Percentiles rank a stretch among this genome's conserved stretches.
These are phyloP conservation scores for Microdochium bolleyi DNA, from an alignment of 2,329 filamentous ascomycete genomes.

Conservation along the genomic window DNA sequence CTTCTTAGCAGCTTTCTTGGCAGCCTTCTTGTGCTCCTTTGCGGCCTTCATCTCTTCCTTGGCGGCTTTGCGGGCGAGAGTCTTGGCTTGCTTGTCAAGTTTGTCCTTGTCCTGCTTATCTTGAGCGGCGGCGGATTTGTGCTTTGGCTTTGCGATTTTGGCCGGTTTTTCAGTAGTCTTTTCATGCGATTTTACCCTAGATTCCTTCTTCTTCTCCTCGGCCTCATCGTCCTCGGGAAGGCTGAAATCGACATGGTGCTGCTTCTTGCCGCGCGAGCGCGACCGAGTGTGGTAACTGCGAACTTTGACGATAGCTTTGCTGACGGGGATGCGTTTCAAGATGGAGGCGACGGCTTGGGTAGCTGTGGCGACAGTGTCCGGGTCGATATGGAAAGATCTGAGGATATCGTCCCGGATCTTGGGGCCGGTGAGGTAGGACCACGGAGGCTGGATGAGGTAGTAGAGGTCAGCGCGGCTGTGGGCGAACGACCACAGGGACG, in stretches of 20 bases:
- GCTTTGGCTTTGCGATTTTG: background rate
- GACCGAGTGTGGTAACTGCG: background rate
- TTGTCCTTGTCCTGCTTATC: background rate
- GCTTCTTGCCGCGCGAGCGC: too few relatives aligned
- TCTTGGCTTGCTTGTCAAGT: background rate
- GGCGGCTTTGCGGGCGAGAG: background rate
- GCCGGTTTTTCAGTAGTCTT: background rate
- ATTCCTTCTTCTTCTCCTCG: too few relatives aligned
- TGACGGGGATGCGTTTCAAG: background rate
- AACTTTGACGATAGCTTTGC: background rate
- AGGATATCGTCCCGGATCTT: background rate
- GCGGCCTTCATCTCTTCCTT: slow-evolving; percentile 1
- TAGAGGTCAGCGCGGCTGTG: background rate
- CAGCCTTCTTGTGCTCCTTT: background rate
- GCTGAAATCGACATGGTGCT: too few relatives aligned
- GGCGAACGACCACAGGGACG: background rate
- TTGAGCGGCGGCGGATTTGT: background rate
- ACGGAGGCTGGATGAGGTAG: background rate
- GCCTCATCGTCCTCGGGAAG: too few relatives aligned
- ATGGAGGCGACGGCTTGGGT: background rate
- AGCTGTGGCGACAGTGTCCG: background rate
- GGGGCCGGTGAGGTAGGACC: background rate
- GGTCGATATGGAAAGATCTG: background rate
- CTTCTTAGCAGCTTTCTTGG: background rate
- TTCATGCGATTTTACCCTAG: background rate